Evolutionary conservation across 345 rosid genomes (phyloP), one percentile per base, ranked within the genome.

Genomic region (Citrus trifoliata): DNA sequence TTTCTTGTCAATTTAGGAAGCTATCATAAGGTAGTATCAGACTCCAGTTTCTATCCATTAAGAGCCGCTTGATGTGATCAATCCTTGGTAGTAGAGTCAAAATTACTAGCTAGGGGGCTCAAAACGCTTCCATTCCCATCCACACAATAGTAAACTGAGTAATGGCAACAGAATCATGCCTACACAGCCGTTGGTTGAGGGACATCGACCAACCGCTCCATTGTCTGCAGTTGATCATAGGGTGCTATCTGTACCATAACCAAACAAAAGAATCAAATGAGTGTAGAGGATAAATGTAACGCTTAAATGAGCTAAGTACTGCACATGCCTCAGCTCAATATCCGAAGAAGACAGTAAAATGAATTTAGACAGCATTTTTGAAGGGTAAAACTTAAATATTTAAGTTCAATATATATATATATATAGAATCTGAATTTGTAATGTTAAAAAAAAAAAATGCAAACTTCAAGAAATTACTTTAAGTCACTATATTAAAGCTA

Each of bases 201-300:
- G 81, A 82, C 87, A 76, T 84, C 94, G 3, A 95, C 92, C 70
- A 92, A 79, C 69, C 98, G 87, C 83, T 93, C 98, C 71, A 95
- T 88, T 67, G 85, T 80, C 82, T 93, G 91, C 78, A 95, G 82
- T 87, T 95, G 98, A 76, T 95, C 98, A 71, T 95, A 95, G n/a
- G 98, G 98, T 80, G 98, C 98, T 80, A 95, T 95, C 98, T 93
- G 93, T 81, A 79, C 7, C 56, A 65, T 14, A 12, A 9, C 22
- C 6, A 78, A 46, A 78, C 25, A 37, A 21, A 46, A 40, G 8
- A 59, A 48, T 30, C 24, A 69, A 25, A 58, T n/a, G 68, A 19
- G 3, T 21, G 24, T 7, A 56, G 61, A 56, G 3, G 10, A 56
- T 56, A 56, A n/a, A 56, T 56, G n/a, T 56, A 56, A 19, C 12